phyloP scores from a whole-genome alignment of 2,329 filamentous ascomycete genomes.

The Cercospora janseana region DNA sequence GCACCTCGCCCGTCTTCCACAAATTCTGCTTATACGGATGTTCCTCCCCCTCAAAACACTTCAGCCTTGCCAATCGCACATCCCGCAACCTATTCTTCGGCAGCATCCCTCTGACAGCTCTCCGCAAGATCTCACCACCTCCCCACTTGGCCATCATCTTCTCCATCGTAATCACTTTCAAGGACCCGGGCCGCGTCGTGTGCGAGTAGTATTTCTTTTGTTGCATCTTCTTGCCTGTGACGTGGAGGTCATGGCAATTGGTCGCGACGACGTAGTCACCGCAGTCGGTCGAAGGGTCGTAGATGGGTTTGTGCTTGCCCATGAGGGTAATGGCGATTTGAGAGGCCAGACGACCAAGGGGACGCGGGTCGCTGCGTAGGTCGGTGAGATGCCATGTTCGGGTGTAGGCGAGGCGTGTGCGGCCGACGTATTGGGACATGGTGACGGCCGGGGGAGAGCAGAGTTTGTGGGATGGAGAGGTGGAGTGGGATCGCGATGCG shows the following conservation, averaged over 20 bases:
- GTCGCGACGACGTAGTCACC: conserved; percentile 92
- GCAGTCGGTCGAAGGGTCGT: conserved; percentile 95
- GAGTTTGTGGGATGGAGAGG: neutral
- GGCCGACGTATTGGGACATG: conserved; percentile 77
- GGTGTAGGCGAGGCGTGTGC: conserved; percentile 94
- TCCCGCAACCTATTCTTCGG: conserved; percentile 94
- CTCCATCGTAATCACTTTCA: conserved; percentile 92
- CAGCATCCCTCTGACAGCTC: conserved; percentile 94
- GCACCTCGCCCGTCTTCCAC: conserved; percentile 60
- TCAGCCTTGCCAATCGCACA: conserved; percentile 80
- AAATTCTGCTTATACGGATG: conserved; percentile 93
- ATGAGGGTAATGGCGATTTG: conserved; percentile 84
- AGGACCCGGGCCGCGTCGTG: conserved; percentile 81
- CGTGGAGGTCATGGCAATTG: conserved; percentile 80
- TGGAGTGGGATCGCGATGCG: neutral
- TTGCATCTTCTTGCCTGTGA: conserved; percentile 85
- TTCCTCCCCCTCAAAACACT: conserved; percentile 86
- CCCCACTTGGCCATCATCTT: conserved; percentile 91
- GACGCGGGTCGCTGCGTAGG: conserved; percentile 64
- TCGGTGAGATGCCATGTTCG: conserved; percentile 92
- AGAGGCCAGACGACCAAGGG: conserved; percentile 85
- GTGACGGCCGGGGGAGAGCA: conserved; percentile 25
- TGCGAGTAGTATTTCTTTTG: conserved; percentile 97
- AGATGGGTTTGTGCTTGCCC: conserved; percentile 99
- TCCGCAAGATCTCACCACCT: conserved; percentile 83